Base-by-base conservation (phyloP, 176 grass and related monocot genomes). In the Oropetium thomaeum region DNA sequence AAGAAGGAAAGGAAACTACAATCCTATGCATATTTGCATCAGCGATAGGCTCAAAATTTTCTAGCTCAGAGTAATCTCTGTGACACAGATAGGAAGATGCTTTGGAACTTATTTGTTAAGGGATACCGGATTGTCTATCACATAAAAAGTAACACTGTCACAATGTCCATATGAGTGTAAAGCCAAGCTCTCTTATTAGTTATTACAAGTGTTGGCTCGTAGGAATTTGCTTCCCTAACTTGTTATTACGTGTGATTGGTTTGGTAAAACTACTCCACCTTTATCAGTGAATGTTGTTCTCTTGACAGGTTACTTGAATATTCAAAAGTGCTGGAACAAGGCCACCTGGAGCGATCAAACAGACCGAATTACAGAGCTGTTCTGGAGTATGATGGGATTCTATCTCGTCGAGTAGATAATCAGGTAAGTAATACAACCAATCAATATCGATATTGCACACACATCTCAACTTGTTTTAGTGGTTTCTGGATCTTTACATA, bases 331-430 rank as follows among this genome's bases (percentile, higher is more conserved):
- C 65, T 86, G 88, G 65, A 90, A 51, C 81, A 23, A 74, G 91
- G 86, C 9, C 38, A 38, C 52, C 82, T 90, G 17, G 95, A 98
- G 84, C 76, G 95, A 64, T 84, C 66, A 85, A 94, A 94, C 19
- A 82, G 89, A 28, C 75, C 91, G 47, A 87, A 98, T 60, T 98
- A 94, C 86, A 92, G 81, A 79, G 71, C 89, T 72, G 19, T 98
- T 88, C 59, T 87, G 64, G 95, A 94, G 61, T 83, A 94, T 88
- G 95, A 98, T 83, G 87, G 91, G 60, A 62, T 94, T 70, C 57
- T 82, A 48, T 83, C 71, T 58, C 79, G 68, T 53, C 82, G 79
- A 84, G 76, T 39, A 43, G 81, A 86, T 19, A 86, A 89, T 63
- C 91, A 94, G 82, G 96, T 94, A 91, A 77, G 6, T 17, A 52